Evolutionary conservation across 495 filamentous ascomycete species (phyloP), one percentile per base, ranked within the genome.

Genomic region (Podospora didyma): DNA sequence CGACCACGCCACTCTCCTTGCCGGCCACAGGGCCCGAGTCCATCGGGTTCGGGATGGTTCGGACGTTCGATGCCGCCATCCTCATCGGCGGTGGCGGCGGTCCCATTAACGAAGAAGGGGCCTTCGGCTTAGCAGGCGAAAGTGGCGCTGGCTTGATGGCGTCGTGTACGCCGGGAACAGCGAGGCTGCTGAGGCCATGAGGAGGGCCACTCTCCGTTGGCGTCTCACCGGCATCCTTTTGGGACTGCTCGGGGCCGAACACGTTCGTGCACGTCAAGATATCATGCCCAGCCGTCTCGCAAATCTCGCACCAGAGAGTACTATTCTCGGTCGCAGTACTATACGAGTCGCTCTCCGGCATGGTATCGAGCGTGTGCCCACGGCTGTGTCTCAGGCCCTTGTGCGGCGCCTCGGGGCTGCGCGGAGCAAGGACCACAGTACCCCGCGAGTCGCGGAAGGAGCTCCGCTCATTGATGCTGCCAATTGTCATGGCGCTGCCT

Each of bases 251-350:
- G 19, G 72, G 57, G n/a, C 78, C 84, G 66, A 92, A 91, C 83
- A 95, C 90, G 66, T 86, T 94, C 31, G 89, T 90, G 75, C 93
- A 97, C 19, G 86, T 94, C 35, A 97, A 73, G 58, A 97, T 96
- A 60, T 97, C 93, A 62, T 97, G 93, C 16, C 93, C 93, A n/a
- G 80, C 78, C 2, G 87, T 89, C 71, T 97, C 93, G 70, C 93
- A 96, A 49, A 97, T 92, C 73, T 97, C 93, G 74, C 93, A 97
- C 89, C 92, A 96, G 56, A 92, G 79, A 21, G 77, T 78, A 53
- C 85, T 86, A 59, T 75, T 81, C 65, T 88, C 90, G 44, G 87
- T 88, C 48, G 84, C 82, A 12, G 88, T 89, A 49, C 86, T 85
- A 61, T 86, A 84, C 21, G 79, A 74, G 62, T 92, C 89, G 54